Evolutionary conservation across 805 yeast species (phyloP).

Genomic region (Groenewaldozyma salmanticensis): DNA sequence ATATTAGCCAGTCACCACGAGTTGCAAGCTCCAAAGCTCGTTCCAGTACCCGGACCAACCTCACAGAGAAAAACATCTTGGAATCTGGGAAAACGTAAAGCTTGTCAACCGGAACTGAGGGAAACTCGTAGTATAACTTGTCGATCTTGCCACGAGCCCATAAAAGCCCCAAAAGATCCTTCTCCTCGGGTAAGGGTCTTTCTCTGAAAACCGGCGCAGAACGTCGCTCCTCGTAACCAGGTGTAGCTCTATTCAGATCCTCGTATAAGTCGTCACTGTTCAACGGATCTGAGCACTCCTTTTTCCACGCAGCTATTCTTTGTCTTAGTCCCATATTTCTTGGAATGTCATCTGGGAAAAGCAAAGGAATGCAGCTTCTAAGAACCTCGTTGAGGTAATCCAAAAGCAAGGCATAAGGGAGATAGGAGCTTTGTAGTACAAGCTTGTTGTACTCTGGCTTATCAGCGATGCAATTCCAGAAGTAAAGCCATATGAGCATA

Average conservation of each 20-base stretch:
- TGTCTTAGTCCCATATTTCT: conserved; percentile 1
- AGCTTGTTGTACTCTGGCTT: background rate
- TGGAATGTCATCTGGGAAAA: background rate
- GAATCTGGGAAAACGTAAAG: background rate
- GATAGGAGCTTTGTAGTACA: conserved; percentile 1
- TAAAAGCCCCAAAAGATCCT: conserved; percentile 12
- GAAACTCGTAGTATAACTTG: background rate
- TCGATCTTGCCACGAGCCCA: conserved; percentile 13
- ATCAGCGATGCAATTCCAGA: conserved; percentile 38
- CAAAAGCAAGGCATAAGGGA: conserved; percentile 10
- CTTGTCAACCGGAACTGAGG: background rate
- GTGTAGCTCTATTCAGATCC: conserved; percentile 1
- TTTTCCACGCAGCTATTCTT: conserved; percentile 3
- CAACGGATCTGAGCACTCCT: background rate
- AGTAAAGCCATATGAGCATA: conserved; percentile 68
- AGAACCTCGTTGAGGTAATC: conserved; percentile 7
- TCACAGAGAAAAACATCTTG: conserved; percentile 1
- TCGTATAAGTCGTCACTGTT: conserved; percentile 3
- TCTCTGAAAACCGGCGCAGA: conserved; percentile 11
- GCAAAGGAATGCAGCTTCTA: background rate
- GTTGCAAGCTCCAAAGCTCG: conserved; percentile 9
- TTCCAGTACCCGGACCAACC: conserved; percentile 11
- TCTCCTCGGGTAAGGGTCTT: conserved; percentile 19
- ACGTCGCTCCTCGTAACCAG: conserved; percentile 5
- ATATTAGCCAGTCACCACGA: conserved; percentile 4